Evolutionary conservation across 2,329 filamentous ascomycete species (phyloP).

Genomic region (Aulographum hederae): DNA sequence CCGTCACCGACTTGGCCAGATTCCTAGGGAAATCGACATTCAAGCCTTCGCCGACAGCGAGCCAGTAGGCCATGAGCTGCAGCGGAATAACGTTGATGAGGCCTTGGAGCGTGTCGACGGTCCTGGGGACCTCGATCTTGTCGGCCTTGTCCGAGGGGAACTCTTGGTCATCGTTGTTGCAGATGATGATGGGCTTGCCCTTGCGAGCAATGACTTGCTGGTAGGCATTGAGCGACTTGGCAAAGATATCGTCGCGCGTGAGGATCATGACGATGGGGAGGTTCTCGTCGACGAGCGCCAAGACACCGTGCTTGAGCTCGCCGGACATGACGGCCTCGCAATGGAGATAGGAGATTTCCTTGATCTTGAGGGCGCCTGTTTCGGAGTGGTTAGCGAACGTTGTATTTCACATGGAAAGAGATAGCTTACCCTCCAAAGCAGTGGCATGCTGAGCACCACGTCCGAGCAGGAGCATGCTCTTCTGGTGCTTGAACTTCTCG

Average conservation of each 20-base stretch:
- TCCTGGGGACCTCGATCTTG: slow-evolving; percentile 94
- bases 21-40: slow-evolving; percentile 99
- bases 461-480: slow-evolving; percentile 81
- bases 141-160: slow-evolving; percentile 78
- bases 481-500: slow-evolving; percentile 90
- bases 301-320: slow-evolving; percentile 96
- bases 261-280: slow-evolving; percentile 99
- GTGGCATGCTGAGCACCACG: slow-evolving; percentile 95
- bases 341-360: slow-evolving; percentile 98
- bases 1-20: slow-evolving; percentile 95
- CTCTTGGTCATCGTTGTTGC: slow-evolving; percentile 77
- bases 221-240: slow-evolving; percentile 98
- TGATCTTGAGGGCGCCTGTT: slow-evolving; percentile 82
- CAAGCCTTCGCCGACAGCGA: slow-evolving; percentile 84
- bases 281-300: slow-evolving; percentile 94
- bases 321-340: slow-evolving; percentile 99
- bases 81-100: slow-evolving; percentile 94
- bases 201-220: slow-evolving; percentile 96
- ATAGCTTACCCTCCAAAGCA: slow-evolving; percentile 62
- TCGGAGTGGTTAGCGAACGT: slow-evolving; percentile 11
- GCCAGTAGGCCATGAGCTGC: slow-evolving; percentile 97
- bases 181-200: slow-evolving; percentile 96
- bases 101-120: slow-evolving; percentile 87
- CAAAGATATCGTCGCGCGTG: slow-evolving; percentile 87
- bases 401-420: not conserved